A percentile compares a stretch with the other conserved stretches of the same genome.
Evolutionary conservation across 805 yeast genomes (phyloP).

Genomic region (Ogataea parapolymorpha): DNA sequence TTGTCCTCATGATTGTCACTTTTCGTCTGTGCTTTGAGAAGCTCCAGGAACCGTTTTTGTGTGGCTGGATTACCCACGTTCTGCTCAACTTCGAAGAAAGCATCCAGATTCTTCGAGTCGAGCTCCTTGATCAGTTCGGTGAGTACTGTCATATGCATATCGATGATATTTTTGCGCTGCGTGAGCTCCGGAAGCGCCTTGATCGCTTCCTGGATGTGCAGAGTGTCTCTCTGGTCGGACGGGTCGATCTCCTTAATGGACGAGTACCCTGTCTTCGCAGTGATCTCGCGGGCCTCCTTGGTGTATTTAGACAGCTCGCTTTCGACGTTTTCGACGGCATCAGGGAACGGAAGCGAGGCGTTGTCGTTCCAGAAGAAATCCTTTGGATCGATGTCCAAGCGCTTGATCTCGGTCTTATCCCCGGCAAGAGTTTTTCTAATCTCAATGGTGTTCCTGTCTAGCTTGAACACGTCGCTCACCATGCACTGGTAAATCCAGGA

Average conservation of each 20-base stretch:
- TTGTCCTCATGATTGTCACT: conserved; percentile 64
- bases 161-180: conserved; percentile 80
- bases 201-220: conserved; percentile 78
- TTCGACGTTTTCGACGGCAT: conserved; percentile 97
- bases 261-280: conserved; percentile 68
- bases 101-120: conserved; percentile 83
- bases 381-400: conserved; percentile 85
- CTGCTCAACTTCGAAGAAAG: conserved; percentile 93
- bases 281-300: conserved; percentile 81
- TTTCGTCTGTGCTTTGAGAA: conserved; percentile 52
- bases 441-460: conserved; percentile 78
- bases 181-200: conserved; percentile 91
- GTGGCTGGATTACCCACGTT: conserved; percentile 60
- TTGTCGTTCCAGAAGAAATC: conserved; percentile 91
- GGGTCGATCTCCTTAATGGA: conserved; percentile 76
- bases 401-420: conserved; percentile 42
- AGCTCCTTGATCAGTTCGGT: conserved; percentile 79
- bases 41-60: conserved; percentile 56
- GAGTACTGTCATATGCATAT: conserved; percentile 95
- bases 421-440: conserved; percentile 38
- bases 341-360: conserved; percentile 90
- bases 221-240: conserved; percentile 50
- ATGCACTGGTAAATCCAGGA: conserved; percentile 98
- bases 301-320: conserved; percentile 76
- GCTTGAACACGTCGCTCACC: conserved; percentile 85